Evolutionary conservation across 31 red algal genomes (phyloP), one percentile per base, ranked within the genome.

Genomic region (Odonthalia washingtoniensis): DNA sequence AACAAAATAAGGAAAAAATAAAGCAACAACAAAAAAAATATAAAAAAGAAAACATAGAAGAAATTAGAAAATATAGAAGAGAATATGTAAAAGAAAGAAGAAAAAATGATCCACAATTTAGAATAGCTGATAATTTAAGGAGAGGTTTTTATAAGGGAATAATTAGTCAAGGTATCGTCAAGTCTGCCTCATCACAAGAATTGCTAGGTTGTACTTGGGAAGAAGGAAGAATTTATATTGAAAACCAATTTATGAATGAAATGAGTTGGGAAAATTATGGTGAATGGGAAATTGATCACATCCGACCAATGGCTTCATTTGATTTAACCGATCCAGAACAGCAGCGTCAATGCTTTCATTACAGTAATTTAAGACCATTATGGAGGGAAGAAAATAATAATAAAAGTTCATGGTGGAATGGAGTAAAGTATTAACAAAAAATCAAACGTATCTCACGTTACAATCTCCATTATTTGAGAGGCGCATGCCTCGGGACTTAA

Each of bases 261-360:
- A 67, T 67, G 64, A 33, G 30, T 33, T 67, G 64, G 64, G 64
- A 67, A 35, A 67, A 67, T 67, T 67, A 67, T 35, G 64, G 64
- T 30, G 64, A 67, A 35, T 67, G 64, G 64, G 30, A 67, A 30
- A 67, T 67, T 14, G 64, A 67, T 67, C 64, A 67, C 33, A 67
- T 67, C 33, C 64, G 64, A 67, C 64, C 64, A 67, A 35, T 67
- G 27, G 64, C 27, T 33, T 33, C 30, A 5, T 67, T 30, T 30
- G 64, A 35, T 67, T 30, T 33, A 33, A 67, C 27, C 27, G 33
- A 33, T 67, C 30, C 33, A 33, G 64, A 67, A 67, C 30, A 67
- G 33, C 30, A 35, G 64, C 33, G 30, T 30, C 42, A 44, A 44
- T 44, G 42, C 42, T 33, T 33, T 35, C 64, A 67, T 35, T 67